phyloP scores from a whole-genome alignment of 2,329 filamentous ascomycete genomes.

The Cladosporium cucumerinum region DNA sequence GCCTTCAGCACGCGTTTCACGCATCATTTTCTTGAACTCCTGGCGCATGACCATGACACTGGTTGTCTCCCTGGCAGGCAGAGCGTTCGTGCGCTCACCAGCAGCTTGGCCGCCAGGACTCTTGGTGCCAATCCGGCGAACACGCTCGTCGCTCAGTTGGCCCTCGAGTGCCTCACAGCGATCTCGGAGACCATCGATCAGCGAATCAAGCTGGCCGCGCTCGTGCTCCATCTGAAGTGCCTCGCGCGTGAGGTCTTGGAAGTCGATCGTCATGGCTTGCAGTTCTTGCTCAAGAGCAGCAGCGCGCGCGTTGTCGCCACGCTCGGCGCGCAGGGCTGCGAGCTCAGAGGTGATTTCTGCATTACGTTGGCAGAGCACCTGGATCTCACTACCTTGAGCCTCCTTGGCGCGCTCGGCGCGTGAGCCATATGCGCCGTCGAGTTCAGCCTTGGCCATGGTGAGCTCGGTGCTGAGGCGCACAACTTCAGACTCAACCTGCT shows the following conservation, averaged over 20 bases:
- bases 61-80: conserved; percentile 50
- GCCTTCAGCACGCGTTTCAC: conserved; percentile 65
- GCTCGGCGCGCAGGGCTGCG: conserved; percentile 37
- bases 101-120: conserved; percentile 47
- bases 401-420: conserved; percentile 66
- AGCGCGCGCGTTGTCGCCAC: conserved; percentile 28
- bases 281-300: conserved; percentile 61
- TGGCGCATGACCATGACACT: conserved; percentile 67
- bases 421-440: conserved; percentile 90
- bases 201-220: conserved; percentile 60
- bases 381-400: conserved; percentile 58
- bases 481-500: conserved; percentile 57
- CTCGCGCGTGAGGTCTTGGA: conserved; percentile 66
- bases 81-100: conserved; percentile 20
- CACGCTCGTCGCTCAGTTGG: conserved; percentile 64
- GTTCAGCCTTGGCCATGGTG: conserved; percentile 84
- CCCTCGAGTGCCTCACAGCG: conserved; percentile 62
- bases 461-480: conserved; percentile 71
- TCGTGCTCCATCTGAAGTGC: conserved; percentile 70
- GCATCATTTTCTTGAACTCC: conserved; percentile 80
- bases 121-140: conserved; percentile 62
- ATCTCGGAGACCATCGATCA: conserved; percentile 62
- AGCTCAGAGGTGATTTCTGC: conserved; percentile 43
- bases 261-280: conserved; percentile 64
- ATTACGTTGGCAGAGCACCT: conserved; percentile 37